phyloP scores from a whole-genome alignment of 2,329 filamentous ascomycete genomes.

The Coniochaeta sp. region DNA sequence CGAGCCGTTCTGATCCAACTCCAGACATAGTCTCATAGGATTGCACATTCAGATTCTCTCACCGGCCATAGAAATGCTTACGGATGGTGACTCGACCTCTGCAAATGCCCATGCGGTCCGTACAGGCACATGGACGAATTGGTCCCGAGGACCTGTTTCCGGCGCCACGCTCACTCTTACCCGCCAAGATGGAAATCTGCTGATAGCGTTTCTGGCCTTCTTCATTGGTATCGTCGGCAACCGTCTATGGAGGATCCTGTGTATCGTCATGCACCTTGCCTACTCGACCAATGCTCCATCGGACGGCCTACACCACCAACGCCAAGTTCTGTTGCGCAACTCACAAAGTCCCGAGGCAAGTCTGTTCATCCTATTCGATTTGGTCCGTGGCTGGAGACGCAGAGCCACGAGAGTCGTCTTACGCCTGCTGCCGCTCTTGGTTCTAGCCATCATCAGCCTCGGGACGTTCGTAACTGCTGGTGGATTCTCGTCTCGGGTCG shows the following conservation, averaged over 20 bases:
- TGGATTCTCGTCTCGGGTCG: not conserved
- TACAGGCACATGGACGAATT: slow-evolving; percentile 3
- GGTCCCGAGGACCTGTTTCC: slow-evolving; percentile 1
- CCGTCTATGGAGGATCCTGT: slow-evolving; percentile 3
- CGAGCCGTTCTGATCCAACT: too few relatives aligned
- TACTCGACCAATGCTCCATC: not conserved
- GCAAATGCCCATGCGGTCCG: too few relatives aligned
- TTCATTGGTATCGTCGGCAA: slow-evolving; percentile 4
- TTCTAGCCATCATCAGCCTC: not conserved
- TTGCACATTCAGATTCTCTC: too few relatives aligned
- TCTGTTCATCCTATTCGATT: not conserved
- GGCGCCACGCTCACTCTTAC: slow-evolving; percentile 6
- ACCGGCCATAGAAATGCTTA: too few relatives aligned
- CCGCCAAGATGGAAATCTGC: not conserved
- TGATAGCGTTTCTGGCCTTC: slow-evolving; percentile 6
- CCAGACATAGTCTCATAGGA: too few relatives aligned
- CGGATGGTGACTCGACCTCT: too few relatives aligned
- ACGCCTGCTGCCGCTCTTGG: not conserved
- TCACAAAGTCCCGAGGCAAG: not conserved
- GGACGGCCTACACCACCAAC: slow-evolving; percentile 5
- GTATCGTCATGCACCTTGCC: not conserved
- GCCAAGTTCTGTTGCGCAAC: slow-evolving; percentile 3
- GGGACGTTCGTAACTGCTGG: not conserved
- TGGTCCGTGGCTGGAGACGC: not conserved
- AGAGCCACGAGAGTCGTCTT: not conserved